Evolutionary conservation across 2,329 filamentous ascomycete genomes (phyloP).

Genomic region (Cyphellophora attinorum): DNA sequence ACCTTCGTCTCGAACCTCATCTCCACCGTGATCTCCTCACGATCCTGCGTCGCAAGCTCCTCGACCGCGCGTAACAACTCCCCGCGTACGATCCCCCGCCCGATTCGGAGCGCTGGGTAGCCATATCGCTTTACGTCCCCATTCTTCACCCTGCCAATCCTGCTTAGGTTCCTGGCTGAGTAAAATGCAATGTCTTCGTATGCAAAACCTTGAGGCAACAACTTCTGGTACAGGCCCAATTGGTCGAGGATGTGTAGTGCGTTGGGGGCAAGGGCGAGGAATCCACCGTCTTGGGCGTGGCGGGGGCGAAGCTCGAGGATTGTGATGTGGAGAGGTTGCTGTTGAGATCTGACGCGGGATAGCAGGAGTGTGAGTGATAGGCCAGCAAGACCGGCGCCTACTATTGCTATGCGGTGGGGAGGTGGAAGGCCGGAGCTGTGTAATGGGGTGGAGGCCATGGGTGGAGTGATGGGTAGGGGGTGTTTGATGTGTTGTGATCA

Average conservation of each 20-base stretch:
- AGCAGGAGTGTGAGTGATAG: conserved; percentile 47
- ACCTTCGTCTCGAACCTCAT: conserved; percentile 8
- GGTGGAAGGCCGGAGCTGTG: not conserved
- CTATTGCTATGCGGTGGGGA: conserved; percentile 29
- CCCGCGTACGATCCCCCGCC: conserved; percentile 9
- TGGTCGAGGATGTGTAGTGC: conserved; percentile 44
- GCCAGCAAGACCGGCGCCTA: conserved; percentile 41
- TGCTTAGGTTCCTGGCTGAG: conserved; percentile 23
- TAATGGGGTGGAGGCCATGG: not conserved
- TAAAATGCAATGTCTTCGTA: conserved; percentile 41
- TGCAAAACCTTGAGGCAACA: conserved; percentile 37
- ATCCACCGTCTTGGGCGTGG: conserved; percentile 41
- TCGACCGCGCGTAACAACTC: conserved; percentile 6
- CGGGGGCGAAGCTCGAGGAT: conserved; percentile 43
- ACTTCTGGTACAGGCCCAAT: conserved; percentile 37
- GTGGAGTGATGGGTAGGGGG: too few species aligned
- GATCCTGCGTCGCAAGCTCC: conserved; percentile 5
- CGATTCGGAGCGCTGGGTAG: conserved; percentile 16
- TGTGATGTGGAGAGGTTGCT: conserved; percentile 37
- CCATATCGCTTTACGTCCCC: conserved; percentile 24
- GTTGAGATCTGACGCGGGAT: conserved; percentile 42
- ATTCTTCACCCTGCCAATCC: conserved; percentile 9
- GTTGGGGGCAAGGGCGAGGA: conserved; percentile 51
- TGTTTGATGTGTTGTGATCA: too few species aligned
- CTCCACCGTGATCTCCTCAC: conserved; percentile 7